Evolutionary conservation across 306 rosid genomes (phyloP), one percentile per base, ranked within the genome.

Genomic region (Medicago arabica): DNA sequence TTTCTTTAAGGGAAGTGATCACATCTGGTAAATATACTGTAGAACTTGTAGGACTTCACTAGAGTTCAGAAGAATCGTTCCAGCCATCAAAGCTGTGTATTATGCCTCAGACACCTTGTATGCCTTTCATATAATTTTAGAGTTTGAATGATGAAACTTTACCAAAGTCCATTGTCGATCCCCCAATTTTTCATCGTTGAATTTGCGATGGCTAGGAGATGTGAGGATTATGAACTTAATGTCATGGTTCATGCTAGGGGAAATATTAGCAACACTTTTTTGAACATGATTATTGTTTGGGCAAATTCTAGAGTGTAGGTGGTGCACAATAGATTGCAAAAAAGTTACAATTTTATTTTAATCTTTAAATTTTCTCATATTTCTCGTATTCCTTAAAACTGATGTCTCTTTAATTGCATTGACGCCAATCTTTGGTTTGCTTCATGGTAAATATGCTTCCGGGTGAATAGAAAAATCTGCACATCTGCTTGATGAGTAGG

Each of bases 1-100:
- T 28, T 54, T 62, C 49, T 82, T 78, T 75, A 67, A 72, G 54
- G 15, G 49, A 74, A 70, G 47, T 81, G 63, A 78, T 68, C 57
- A n/a, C 60, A 39, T 85, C 68, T 61, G 78, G 89, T 79, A 82
- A 72, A 79, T 79, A 81, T 80, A 39, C 46, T 10, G 39, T 70
- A 66, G 60, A 19, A 53, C 46, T 58, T 53, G 69, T 85, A 82
- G 84, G 82, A 79, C 44, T 72, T 85, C 38, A 58, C 67, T 70
- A 66, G 40, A 78, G 61, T 58, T 70, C 51, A 43, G 66, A 69
- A 21, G 53, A 69, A 74, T 77, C 34, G 69, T 77, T 72, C 13
- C 19, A 25, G 67, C 23, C 31, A 18, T 50, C 13, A 3, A 68
- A 69, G 61, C 75, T 57, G 25, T 59, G 78, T 61, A 62, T 19